A percentile compares a stretch with the other conserved stretches of the same genome.
Conservation (phyloP, 2,329 filamentous ascomycete genomes). For the Fusarium neocosmosporiellum region DNA sequence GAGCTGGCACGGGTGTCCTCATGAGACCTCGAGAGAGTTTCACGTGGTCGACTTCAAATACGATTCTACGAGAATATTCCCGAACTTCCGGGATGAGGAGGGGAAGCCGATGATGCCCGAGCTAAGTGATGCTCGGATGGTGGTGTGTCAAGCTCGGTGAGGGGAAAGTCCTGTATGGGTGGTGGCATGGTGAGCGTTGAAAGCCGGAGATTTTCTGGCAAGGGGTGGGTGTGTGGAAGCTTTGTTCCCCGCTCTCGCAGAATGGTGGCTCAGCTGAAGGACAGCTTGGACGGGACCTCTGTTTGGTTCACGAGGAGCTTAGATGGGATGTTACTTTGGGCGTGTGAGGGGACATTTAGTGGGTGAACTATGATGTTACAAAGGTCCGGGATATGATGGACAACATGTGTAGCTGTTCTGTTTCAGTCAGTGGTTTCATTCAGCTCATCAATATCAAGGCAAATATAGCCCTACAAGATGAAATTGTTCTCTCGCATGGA, state of each 20-base stretch:
- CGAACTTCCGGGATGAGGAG: constrained; percentile 20
- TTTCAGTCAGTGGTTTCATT: not conserved
- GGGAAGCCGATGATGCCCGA: constrained; percentile 19
- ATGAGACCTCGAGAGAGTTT: not conserved
- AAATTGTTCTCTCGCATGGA: not conserved
- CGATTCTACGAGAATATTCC: constrained; percentile 20
- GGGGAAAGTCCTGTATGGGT: not conserved
- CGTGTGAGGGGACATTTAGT: not conserved
- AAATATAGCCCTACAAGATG: not conserved
- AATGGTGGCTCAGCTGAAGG: not conserved
- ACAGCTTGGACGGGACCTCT: not conserved
- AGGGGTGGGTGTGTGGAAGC: not conserved
- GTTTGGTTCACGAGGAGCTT: not conserved
- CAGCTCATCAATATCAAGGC: not conserved
- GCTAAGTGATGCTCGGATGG: not conserved
- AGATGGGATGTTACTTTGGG: not conserved
- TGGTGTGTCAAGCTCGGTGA: not conserved
- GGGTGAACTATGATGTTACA: not conserved
- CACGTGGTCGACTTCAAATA: constrained; percentile 14
- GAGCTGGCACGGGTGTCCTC: not conserved
- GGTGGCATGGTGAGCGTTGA: not conserved
- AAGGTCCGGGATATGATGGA: not conserved
- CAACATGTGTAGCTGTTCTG: not conserved
- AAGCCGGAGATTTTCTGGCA: not conserved
- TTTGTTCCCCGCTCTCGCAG: not conserved